phyloP scores from a whole-genome alignment of 371 early-diverging fungal species.

The Rhizomucor pusillus region DNA sequence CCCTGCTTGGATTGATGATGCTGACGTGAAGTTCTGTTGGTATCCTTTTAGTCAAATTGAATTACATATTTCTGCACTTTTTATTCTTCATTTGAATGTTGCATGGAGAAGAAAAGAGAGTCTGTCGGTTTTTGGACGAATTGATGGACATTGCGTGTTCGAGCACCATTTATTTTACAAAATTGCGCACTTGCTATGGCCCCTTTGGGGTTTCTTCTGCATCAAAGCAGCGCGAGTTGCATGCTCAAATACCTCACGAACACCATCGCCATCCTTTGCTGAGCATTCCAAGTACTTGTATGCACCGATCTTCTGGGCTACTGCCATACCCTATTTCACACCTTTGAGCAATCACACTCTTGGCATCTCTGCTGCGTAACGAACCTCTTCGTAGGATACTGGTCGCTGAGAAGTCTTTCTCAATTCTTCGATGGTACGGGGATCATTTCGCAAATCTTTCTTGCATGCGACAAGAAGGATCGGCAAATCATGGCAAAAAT shows the following conservation, averaged over 20 bases:
- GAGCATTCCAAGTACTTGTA: slow-evolving; percentile 92
- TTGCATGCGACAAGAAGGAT: slow-evolving; percentile 90
- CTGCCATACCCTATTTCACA: slow-evolving; percentile 66
- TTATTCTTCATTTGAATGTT: no score
- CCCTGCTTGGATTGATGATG: no score
- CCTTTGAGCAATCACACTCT: no score
- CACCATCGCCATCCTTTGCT: slow-evolving; percentile 89
- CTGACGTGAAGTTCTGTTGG: no score
- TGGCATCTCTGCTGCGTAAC: no score
- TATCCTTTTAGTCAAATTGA: no score
- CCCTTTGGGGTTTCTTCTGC: slow-evolving; percentile 21
- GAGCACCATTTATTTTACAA: slow-evolving; percentile 40
- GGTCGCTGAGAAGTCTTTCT: slow-evolving; percentile 76
- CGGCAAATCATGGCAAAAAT: slow-evolving; percentile 87
- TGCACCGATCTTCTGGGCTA: slow-evolving; percentile 85
- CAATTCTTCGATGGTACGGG: slow-evolving; percentile 74
- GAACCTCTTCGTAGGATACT: slow-evolving; percentile 77
- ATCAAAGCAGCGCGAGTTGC: slow-evolving; percentile 87
- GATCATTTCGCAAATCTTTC: slow-evolving; percentile 88
- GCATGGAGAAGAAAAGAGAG: slow-evolving; percentile 6
- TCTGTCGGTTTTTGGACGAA: not conserved
- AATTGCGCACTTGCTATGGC: slow-evolving; percentile 34
- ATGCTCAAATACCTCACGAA: slow-evolving; percentile 92
- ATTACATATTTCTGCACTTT: no score
- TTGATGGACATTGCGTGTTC: slow-evolving; percentile 2